Evolutionary conservation across 352 stramenopile species (phyloP).

Genomic region (Globisporangium okanoganense): DNA sequence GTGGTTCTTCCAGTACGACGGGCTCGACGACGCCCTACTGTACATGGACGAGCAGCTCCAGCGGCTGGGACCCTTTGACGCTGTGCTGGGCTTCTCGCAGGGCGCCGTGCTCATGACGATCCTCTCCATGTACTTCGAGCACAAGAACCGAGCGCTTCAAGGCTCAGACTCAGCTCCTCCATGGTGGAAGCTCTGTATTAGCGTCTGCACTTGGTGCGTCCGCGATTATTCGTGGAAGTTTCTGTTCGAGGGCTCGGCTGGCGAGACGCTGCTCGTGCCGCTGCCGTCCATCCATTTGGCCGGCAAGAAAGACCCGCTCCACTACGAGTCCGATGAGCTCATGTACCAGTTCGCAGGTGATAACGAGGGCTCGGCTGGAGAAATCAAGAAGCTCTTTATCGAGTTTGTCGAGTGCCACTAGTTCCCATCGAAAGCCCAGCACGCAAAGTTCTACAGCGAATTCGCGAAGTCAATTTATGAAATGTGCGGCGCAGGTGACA

Average conservation of each 20-base stretch:
- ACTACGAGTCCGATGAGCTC: slow-evolving; percentile 36
- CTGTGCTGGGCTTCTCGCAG: slow-evolving; percentile 21
- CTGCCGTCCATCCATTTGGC: slow-evolving; percentile 37
- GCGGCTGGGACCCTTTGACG: slow-evolving; percentile 49
- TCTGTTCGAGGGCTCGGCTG: slow-evolving; percentile 30
- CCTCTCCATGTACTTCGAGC: slow-evolving; percentile 3
- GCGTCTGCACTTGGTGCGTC: neutral
- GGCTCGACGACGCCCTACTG: slow-evolving; percentile 37
- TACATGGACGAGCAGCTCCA: slow-evolving; percentile 46
- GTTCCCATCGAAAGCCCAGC: slow-evolving; percentile 18
- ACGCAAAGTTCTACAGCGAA: neutral
- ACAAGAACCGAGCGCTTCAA: neutral
- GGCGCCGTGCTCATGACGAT: slow-evolving; percentile 5
- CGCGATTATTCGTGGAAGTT: slow-evolving; percentile 3
- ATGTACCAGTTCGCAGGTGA: slow-evolving; percentile 21
- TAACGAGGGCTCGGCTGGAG: slow-evolving; percentile 1
- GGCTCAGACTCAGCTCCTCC: neutral
- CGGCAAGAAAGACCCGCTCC: slow-evolving; percentile 59
- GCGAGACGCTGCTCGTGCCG: slow-evolving; percentile 23
- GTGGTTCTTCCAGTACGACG: slow-evolving; percentile 44
- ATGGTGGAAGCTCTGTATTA: slow-evolving; percentile 31
- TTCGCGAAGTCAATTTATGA: neutral
- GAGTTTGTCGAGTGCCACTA: slow-evolving; percentile 34
- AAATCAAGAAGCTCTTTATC: slow-evolving; percentile 23
- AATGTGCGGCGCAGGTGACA: neutral